A percentile compares a stretch with the other conserved stretches of the same genome.
These are phyloP conservation scores for Lentinula raphanica DNA, from an alignment of 768 basidiomycete genomes.

Conservation along the genomic window DNA sequence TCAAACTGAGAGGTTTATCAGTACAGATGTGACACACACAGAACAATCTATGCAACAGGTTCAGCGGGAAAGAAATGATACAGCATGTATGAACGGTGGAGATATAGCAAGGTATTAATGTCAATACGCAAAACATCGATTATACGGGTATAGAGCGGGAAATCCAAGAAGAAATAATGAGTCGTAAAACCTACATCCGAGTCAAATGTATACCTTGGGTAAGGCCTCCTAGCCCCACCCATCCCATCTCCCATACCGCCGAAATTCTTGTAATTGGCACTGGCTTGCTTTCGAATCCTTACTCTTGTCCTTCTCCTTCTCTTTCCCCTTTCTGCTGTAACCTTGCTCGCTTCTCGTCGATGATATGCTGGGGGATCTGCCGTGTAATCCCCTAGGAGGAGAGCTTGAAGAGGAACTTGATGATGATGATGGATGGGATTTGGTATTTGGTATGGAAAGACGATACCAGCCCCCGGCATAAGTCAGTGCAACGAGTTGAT, in stretches of 20 bases:
- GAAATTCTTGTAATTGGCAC: constrained; percentile 69
- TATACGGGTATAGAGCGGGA: background rate
- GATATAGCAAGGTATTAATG: background rate
- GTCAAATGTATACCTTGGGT: background rate
- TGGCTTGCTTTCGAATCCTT: constrained; percentile 52
- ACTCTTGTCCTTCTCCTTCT: constrained; percentile 44
- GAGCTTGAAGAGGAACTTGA: constrained; percentile 29
- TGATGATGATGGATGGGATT: constrained; percentile 17
- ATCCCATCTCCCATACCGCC: constrained; percentile 85
- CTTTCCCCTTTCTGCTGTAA: constrained; percentile 57
- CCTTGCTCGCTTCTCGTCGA: constrained; percentile 38
- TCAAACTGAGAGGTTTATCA: constrained; percentile 5
- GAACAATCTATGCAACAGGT: constrained; percentile 6
- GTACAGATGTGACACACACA: constrained; percentile 13
- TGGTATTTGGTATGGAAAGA: constrained; percentile 51
- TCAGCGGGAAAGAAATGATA: background rate
- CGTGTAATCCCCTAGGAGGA: constrained; percentile 37
- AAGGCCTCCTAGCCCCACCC: constrained; percentile 58
- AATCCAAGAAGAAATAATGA: background rate
- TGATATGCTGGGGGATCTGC: constrained; percentile 47
- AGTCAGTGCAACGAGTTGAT: constrained; percentile 81
- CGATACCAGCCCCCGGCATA: constrained; percentile 93
- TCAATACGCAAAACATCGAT: background rate
- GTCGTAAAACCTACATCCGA: background rate
- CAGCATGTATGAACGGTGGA: background rate